These are phyloP conservation scores for Meyerozyma elateridarum DNA, from an alignment of 1,139 yeast genomes.

Conservation along the genomic window DNA sequence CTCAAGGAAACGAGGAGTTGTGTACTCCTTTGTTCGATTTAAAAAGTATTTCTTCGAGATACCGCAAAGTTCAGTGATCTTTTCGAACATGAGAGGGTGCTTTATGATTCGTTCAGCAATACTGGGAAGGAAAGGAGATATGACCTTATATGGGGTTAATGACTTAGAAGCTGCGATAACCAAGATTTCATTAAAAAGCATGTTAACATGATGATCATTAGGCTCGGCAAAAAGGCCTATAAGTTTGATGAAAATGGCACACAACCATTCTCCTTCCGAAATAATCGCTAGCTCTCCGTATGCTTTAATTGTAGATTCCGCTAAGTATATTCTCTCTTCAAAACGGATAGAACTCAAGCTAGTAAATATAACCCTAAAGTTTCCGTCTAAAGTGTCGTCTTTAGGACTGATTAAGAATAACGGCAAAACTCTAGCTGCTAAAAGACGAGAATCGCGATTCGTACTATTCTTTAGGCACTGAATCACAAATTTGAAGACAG, in stretches of 20 bases:
- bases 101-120: constrained; percentile 65
- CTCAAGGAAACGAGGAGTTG: constrained; percentile 71
- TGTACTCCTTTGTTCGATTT: constrained; percentile 63
- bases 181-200: constrained; percentile 56
- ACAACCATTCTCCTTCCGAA: constrained; percentile 58
- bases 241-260: constrained; percentile 53
- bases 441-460: constrained; percentile 50
- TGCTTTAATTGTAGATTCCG: constrained; percentile 58
- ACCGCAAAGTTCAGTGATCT: constrained; percentile 61
- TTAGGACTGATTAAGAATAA: constrained; percentile 35
- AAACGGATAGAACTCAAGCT: constrained; percentile 34
- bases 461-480: constrained; percentile 19
- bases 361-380: constrained; percentile 34
- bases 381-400: constrained; percentile 28
- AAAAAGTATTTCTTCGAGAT: constrained; percentile 60
- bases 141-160: constrained; percentile 61
- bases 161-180: constrained; percentile 41
- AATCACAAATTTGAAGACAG: constrained; percentile 21
- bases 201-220: constrained; percentile 58
- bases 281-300: constrained; percentile 59
- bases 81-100: constrained; percentile 51
- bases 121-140: constrained; percentile 76
- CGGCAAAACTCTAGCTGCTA: constrained; percentile 46
- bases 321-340: constrained; percentile 34
- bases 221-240: constrained; percentile 56